Evolutionary conservation across 169 alveolate species (phyloP), one percentile per base, ranked within the genome.

Genomic region (Cryptosporidium viatorum): DNA sequence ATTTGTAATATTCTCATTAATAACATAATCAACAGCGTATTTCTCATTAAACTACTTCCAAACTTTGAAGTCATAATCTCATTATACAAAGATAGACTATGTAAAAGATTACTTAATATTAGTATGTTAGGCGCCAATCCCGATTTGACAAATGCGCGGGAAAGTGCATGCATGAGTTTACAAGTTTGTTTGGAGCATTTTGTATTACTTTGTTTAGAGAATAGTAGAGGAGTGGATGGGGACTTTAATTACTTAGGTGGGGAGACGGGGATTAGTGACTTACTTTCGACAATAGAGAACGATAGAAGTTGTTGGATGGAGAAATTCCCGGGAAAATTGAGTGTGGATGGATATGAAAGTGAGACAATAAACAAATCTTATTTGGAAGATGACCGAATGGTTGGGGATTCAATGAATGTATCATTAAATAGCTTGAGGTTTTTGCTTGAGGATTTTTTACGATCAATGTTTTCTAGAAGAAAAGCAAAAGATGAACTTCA

Each of bases 71-170:
- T 65, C 16, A 18, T 80, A 9, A 80, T 80, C 23, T 80, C 89
- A 12, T 73, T 45, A 18, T 80, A 62, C 70, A 80, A 80, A 26
- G 89, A 80, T 45, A 51, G 89, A 21, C 31, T 80, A 6, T 80
- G 73, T 29, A 80, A 62, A 41, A 59, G 89, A 21, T 48, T 80
- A 39, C 35, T 80, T 0, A 52, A 31, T n/a, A 41, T 80, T 7
- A 62, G n/a, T 9, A n/a, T 41, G 21, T 37, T 80, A 1, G 68
- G 68, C 23, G 65, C 41, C 31, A 80, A 45, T 1, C 9, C 26
- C 12, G 23, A 18, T 3, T 18, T 10, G n/a, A 60, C 31, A 8
- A 45, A n/a, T 14, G 31, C n/a, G 55, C 69, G 75, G 52, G 31
- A 14, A 16, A 10, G 5, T 37, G 52, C 89, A 21, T 31, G 68